These are phyloP conservation scores for Rhodosporidiobolus odoratus DNA, from an alignment of 768 basidiomycete species.

Conservation along the genomic window DNA sequence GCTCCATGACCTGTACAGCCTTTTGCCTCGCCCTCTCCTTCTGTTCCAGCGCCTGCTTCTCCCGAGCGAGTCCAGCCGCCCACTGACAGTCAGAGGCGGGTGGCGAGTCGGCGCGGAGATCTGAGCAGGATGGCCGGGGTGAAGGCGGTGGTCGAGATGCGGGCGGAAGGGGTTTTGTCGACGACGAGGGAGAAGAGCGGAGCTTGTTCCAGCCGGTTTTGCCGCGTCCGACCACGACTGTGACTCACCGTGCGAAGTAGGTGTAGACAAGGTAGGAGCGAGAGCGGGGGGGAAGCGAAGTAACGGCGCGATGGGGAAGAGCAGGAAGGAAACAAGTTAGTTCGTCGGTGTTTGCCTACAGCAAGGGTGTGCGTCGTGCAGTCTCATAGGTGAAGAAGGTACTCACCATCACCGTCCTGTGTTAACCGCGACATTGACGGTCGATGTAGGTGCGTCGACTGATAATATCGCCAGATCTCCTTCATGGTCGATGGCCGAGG, in stretches of 20 bases:
- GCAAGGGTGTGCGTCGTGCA: too few species aligned
- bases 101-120: too few species aligned
- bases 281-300: background rate
- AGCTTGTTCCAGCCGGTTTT: conserved; percentile 32
- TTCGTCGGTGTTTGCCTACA: rapidly evolving
- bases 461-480: conserved; percentile 39
- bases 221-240: conserved; percentile 35
- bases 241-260: background rate
- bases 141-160: background rate
- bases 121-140: background rate
- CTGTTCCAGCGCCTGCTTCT: background rate
- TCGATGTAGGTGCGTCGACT: conserved; percentile 21
- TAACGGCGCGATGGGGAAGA: background rate
- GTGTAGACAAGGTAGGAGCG: background rate
- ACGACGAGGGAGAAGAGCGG: conserved; percentile 10
- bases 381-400: background rate
- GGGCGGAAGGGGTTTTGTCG: background rate
- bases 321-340: background rate
- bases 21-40: background rate
- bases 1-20: too few species aligned
- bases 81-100: too few species aligned
- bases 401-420: conserved; percentile 40
- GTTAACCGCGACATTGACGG: conserved; percentile 35
- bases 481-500: conserved; percentile 37
- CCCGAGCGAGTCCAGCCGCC: background rate